Evolutionary conservation across 495 filamentous ascomycete species (phyloP), one percentile per base, ranked within the genome.

Genomic region (Xylaria bambusicola): DNA sequence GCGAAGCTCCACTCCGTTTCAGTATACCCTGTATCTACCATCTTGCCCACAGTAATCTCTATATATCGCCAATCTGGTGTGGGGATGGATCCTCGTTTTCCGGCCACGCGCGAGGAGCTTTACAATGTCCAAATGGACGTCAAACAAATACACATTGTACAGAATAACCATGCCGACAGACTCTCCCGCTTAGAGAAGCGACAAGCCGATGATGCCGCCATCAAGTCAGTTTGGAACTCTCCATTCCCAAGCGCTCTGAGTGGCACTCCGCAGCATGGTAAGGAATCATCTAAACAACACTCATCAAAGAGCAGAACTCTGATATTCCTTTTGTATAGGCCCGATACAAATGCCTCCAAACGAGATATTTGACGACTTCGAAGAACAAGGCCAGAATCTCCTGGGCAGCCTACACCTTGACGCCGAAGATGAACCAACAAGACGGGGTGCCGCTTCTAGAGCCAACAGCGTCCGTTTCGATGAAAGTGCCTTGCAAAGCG

Each of bases 391-490:
- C 51, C 85, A 86, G 60, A 86, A 80, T 55, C 78, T 93, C 61
- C 75, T 92, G 15, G 85, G 85, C 41, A 85, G 86, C 26, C 80
- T 96, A 52, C 91, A 91, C 15, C 77, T 98, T 7, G 91, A 96
- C 54, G 79, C 87, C 5, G 93, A 97, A 58, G 91, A 98, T 41
- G 93, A 97, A 69, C 95, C 93, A 3, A 71, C 77, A 41, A 82
- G 95, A 57, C 84, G 95, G 56, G 94, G 94, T 21, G 78, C 75
- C 6, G 87, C 92, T 29, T 98, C 95, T 27, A 82, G 94, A 62
- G 94, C 94, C 20, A 98, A 98, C 67, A 98, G 95, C 72, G 94
- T 98, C 61, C 89, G 94, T n/a, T 98, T 98, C 66, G 94, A 98
- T 68, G 93, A 97, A 70, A 97, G 91, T 68, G 93, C 95, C 2